These are phyloP conservation scores for Ophiostoma sp. DNA, from an alignment of 2,329 filamentous ascomycete genomes.

Conservation along the genomic window DNA sequence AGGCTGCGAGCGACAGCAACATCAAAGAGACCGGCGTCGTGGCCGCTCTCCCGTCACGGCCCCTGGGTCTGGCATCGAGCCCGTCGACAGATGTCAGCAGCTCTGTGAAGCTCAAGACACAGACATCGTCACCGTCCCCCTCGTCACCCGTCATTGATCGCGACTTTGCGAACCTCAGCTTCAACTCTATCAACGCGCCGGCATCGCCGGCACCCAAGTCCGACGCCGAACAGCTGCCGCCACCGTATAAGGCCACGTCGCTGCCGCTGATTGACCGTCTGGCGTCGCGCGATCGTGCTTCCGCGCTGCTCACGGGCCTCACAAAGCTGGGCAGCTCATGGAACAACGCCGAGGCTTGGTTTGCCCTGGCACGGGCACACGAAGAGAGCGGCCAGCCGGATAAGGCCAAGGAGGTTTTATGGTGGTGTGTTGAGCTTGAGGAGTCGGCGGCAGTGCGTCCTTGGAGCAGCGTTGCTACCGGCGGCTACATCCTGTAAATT, in stretches of 20 bases:
- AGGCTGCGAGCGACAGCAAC: conserved; percentile 17
- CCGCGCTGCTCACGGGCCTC: conserved; percentile 71
- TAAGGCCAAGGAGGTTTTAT: conserved; percentile 86
- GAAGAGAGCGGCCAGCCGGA: conserved; percentile 80
- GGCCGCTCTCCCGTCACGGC: conserved; percentile 39
- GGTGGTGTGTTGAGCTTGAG: conserved; percentile 97
- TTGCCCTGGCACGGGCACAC: conserved; percentile 76
- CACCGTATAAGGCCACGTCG: conserved; percentile 53
- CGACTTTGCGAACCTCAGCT: background rate
- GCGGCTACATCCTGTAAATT: conserved; percentile 57
- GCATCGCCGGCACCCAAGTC: background rate
- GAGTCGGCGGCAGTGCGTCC: conserved; percentile 73
- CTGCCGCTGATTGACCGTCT: conserved; percentile 73
- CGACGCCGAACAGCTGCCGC: conserved; percentile 36
- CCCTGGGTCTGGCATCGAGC: conserved; percentile 42
- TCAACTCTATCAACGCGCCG: background rate
- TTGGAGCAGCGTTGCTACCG: conserved; percentile 66
- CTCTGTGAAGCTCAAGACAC: conserved; percentile 1
- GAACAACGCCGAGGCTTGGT: conserved; percentile 94
- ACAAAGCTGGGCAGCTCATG: conserved; percentile 83
- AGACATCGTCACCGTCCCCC: conserved; percentile 10
- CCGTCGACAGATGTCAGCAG: conserved; percentile 13
- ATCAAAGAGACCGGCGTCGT: conserved; percentile 19
- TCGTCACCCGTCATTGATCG: background rate
- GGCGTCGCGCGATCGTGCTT: conserved; percentile 85